Evolutionary conservation across 2,329 filamentous ascomycete species (phyloP), one percentile per base, ranked within the genome.

Genomic region (Byssochlamys sp.): DNA sequence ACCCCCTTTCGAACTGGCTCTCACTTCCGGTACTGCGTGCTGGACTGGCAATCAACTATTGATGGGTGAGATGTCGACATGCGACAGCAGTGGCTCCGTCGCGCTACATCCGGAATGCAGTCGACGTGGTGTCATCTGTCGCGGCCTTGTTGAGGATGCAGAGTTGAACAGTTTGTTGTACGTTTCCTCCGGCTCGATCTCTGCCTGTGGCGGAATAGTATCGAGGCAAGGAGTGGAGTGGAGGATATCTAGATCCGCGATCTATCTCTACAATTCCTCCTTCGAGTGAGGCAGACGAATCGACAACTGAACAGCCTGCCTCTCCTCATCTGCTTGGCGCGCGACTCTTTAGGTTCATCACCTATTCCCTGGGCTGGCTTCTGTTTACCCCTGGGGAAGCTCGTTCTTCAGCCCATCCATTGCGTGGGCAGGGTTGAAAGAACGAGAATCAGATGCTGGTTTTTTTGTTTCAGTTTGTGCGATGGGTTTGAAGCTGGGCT

Each of bases 401-500:
- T 67, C 62, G 65, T 55, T 57, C 59, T 60, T 60, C 62, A 57
- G 3, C 56, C 60, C 55, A 54, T 63, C 66, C 66, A 68, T 69
- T 64, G 71, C 66, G 56, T 68, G 65, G 65, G 63, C 60, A 52
- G 55, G 61, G 62, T 50, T 57, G 58, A 56, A 58, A 63, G 62
- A 57, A 50, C 67, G 72, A 74, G 78, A 80, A 80, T 71, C 65
- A 60, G 79, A 80, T 81, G 79, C 79, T 75, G 78, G 71, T 61
- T 59, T 57, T 61, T 28, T 9, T 1, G 19, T 45, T 39, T 45
- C 39, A 6, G 7, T 45, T 19, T 45, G n/a, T 53, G 50, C 29
- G 27, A 29, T 56, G 6, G 24, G 24, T 25, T 27, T 25, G 52
- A 48, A 52, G 33, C 49, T 56, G 31, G 49, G 49, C 31, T 55